Evolutionary conservation across 345 rosid species (phyloP).

Genomic region (Populus nigra): DNA sequence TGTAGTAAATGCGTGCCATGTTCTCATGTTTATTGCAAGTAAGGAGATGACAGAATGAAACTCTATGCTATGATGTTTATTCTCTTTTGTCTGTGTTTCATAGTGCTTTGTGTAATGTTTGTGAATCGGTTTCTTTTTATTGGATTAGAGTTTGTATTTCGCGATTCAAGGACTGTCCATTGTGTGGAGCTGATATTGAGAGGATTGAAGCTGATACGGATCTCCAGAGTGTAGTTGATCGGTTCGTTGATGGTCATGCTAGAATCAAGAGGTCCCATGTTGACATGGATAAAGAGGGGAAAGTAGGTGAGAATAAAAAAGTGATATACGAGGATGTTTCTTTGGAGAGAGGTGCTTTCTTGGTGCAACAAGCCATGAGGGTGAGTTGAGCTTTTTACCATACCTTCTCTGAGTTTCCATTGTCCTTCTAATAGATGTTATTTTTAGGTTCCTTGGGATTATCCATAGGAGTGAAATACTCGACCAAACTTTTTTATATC

Average conservation of each 20-base stretch:
- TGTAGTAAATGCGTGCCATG: slow-evolving; percentile 86
- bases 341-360: slow-evolving; percentile 90
- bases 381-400: slow-evolving; percentile 43
- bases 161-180: slow-evolving; percentile 85
- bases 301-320: slow-evolving; percentile 42
- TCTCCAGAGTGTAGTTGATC: slow-evolving; percentile 81
- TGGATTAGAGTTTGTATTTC: slow-evolving; percentile 57
- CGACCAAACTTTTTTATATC: neutral
- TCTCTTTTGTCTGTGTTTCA: slow-evolving; percentile 8
- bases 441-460: neutral
- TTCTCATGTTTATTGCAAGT: slow-evolving; percentile 88
- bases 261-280: slow-evolving; percentile 76
- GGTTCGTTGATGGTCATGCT: slow-evolving; percentile 92
- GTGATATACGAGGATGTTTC: slow-evolving; percentile 92
- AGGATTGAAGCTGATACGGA: slow-evolving; percentile 62
- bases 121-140: neutral
- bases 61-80: neutral
- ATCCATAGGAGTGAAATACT: neutral
- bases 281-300: slow-evolving; percentile 43
- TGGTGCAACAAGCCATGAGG: slow-evolving; percentile 97
- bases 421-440: neutral
- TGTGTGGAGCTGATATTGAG: slow-evolving; percentile 95
- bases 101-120: neutral
- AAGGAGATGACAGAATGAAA: slow-evolving; percentile 15
- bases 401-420: neutral